Evolutionary conservation across 345 rosid species (phyloP).

Genomic region (Passiflora organensis): DNA sequence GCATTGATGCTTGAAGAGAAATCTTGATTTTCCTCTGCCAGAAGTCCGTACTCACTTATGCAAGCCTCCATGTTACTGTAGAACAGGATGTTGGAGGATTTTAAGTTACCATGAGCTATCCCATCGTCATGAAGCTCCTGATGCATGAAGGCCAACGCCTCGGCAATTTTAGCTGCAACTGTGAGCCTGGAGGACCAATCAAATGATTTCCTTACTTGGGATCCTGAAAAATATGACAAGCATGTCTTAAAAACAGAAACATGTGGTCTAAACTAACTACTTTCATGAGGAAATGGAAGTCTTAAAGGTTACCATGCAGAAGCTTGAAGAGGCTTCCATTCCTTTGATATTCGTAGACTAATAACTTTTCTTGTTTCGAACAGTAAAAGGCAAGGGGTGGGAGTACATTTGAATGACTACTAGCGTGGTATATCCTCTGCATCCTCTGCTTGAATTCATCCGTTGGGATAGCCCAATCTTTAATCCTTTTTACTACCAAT

Average conservation of each 20-base stretch:
- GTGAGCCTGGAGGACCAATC: slow-evolving; percentile 50
- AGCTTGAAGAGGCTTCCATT: slow-evolving; percentile 49
- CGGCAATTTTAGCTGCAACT: slow-evolving; percentile 34
- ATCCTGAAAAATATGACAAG: slow-evolving; percentile 26
- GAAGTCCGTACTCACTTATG: slow-evolving; percentile 63
- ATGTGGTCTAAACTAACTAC: not conserved
- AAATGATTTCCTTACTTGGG: slow-evolving; percentile 24
- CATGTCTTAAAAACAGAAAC: too few relatives aligned
- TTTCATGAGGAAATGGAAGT: not conserved
- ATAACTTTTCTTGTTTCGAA: slow-evolving; percentile 46
- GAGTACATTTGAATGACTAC: slow-evolving; percentile 49
- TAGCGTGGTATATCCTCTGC: slow-evolving; percentile 38
- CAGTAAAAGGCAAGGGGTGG: slow-evolving; percentile 48
- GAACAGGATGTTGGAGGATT: slow-evolving; percentile 55
- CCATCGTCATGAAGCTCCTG: slow-evolving; percentile 25
- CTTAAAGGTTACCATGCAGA: slow-evolving; percentile 40
- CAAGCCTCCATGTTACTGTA: slow-evolving; percentile 45
- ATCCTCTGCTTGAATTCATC: slow-evolving; percentile 44
- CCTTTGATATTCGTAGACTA: slow-evolving; percentile 47
- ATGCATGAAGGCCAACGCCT: slow-evolving; percentile 48
- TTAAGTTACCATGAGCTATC: slow-evolving; percentile 55
- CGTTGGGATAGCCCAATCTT: slow-evolving; percentile 43
- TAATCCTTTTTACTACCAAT: slow-evolving; percentile 57
- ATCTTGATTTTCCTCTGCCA: slow-evolving; percentile 15
- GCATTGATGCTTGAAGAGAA: slow-evolving; percentile 2